Conservation (phyloP, 2,329 filamentous ascomycete species). For the Lasiodiplodia gonubiensis region DNA sequence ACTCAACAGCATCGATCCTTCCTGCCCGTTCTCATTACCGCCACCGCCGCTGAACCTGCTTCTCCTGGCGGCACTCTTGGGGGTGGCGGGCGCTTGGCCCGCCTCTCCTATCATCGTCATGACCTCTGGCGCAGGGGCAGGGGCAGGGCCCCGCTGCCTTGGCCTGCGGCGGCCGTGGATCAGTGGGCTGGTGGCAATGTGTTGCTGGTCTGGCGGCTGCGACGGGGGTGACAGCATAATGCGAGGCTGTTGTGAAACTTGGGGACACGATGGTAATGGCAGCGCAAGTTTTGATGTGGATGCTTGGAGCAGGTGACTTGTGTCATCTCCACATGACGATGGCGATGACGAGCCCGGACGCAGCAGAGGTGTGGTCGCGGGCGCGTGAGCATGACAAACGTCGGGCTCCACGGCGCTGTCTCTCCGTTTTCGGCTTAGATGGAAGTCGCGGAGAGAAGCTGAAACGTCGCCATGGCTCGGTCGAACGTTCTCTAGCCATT, state of each 20-base stretch:
- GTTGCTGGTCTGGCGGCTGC: constrained; percentile 51
- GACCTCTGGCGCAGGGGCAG: not conserved
- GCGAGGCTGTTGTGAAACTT: not conserved
- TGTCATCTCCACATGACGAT: not conserved
- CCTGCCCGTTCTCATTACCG: not conserved
- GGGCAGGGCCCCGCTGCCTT: constrained; percentile 5
- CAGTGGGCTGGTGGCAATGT: not conserved
- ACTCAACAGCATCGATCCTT: not conserved
- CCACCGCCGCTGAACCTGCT: not conserved
- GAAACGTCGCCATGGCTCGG: not conserved
- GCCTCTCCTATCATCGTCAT: not conserved
- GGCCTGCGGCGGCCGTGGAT: not conserved
- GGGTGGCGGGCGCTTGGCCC: not conserved
- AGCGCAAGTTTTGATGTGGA: not conserved
- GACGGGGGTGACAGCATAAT: constrained; percentile 3
- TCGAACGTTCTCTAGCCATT: constrained; percentile 9
- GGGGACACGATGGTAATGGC: not conserved
- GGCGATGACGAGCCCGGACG: not conserved
- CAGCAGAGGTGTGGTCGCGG: not conserved
- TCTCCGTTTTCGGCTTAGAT: not conserved
- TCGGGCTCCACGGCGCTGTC: not conserved
- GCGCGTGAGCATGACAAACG: not conserved
- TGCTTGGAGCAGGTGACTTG: not conserved
- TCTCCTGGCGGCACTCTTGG: not conserved
- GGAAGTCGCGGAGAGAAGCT: not conserved